These are phyloP conservation scores for Coprinellus micaceus DNA, from an alignment of 768 basidiomycete species.

Conservation along the genomic window DNA sequence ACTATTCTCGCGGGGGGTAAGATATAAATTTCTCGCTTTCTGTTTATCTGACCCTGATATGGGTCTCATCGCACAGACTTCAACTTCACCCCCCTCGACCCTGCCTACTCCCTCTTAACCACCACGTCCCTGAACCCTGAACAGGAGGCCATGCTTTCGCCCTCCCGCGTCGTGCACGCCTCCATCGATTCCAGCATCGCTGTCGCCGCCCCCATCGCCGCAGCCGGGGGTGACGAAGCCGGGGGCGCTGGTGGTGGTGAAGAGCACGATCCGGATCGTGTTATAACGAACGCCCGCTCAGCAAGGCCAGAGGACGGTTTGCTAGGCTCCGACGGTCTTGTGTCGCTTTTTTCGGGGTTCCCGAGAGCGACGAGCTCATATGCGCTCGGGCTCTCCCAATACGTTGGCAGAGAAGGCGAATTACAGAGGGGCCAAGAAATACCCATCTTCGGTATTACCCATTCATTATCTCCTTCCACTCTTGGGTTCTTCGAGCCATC, in stretches of 20 bases:
- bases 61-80: conserved; percentile 55
- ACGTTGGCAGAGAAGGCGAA: not conserved
- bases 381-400: conserved; percentile 44
- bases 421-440: conserved; percentile 11
- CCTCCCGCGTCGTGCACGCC: conserved; percentile 70
- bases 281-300: conserved; percentile 70
- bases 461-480: conserved; percentile 33
- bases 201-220: conserved; percentile 16
- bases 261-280: conserved; percentile 59
- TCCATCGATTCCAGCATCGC: conserved; percentile 63
- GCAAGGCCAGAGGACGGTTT: conserved; percentile 65
- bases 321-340: conserved; percentile 55
- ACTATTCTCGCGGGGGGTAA: conserved; percentile 82
- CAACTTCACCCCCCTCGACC: conserved; percentile 81
- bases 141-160: conserved; percentile 50
- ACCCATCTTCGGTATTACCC: conserved; percentile 51
- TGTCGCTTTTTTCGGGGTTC: conserved; percentile 37
- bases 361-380: conserved; percentile 62
- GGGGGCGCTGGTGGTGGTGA: conserved; percentile 51
- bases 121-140: conserved; percentile 51
- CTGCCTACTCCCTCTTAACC: conserved; percentile 75
- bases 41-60: too few species aligned
- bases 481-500: conserved; percentile 69
- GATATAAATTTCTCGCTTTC: conserved; percentile 4
- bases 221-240: conserved; percentile 32